phyloP scores from a whole-genome alignment of 306 rosid species.

The cucumber (Cucumis sativus) region DNA sequence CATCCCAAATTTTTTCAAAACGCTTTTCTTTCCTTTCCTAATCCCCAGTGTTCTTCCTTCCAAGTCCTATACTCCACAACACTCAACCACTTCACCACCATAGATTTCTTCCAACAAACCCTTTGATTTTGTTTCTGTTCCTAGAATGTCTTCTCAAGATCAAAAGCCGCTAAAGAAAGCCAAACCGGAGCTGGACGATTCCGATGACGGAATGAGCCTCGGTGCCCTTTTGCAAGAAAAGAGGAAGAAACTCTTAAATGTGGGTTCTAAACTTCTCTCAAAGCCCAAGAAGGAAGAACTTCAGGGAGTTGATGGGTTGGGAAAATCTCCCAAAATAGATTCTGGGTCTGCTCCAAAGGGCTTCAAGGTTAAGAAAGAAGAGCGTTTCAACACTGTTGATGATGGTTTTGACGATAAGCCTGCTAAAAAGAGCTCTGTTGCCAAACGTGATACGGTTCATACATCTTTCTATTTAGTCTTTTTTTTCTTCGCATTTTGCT shows the following conservation, averaged over 20 bases:
- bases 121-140: neutral
- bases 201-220: slow-evolving; percentile 17
- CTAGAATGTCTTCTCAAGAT: slow-evolving; percentile 47
- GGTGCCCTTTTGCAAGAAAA: slow-evolving; percentile 8
- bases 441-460: slow-evolving; percentile 4
- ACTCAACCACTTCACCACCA: neutral
- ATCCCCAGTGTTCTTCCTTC: neutral
- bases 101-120: neutral
- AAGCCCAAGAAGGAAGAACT: slow-evolving; percentile 36
- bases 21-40: neutral
- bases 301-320: slow-evolving; percentile 3
- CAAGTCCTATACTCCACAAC: neutral
- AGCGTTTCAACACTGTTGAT: slow-evolving; percentile 1
- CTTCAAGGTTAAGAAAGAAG: slow-evolving; percentile 41
- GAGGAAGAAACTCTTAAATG: slow-evolving; percentile 23
- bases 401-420: slow-evolving; percentile 13
- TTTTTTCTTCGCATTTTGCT: neutral
- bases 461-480: neutral
- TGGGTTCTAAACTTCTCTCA: slow-evolving; percentile 18
- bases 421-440: slow-evolving; percentile 8
- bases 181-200: slow-evolving; percentile 11
- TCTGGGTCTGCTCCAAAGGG: slow-evolving; percentile 10
- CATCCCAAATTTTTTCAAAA: neutral
- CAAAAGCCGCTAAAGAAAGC: slow-evolving; percentile 24
- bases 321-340: neutral